These are phyloP conservation scores for Penicillium canescens DNA, from an alignment of 495 filamentous ascomycete genomes.

Conservation along the genomic window DNA sequence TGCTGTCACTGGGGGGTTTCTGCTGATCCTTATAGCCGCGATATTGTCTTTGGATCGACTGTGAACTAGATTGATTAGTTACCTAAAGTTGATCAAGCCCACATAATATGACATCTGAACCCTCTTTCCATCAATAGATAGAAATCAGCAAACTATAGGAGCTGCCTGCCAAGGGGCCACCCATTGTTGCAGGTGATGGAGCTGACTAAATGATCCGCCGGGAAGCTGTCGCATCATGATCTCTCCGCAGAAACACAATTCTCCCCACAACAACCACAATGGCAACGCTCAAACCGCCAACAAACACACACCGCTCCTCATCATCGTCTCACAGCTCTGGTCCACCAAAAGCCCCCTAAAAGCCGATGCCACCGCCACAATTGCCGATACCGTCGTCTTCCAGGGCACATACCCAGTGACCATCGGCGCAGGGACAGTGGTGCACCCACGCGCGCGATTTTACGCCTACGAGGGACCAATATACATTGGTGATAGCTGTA, in stretches of 20 bases:
- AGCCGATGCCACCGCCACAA: constrained; percentile 67
- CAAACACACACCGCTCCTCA: constrained; percentile 26
- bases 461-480: constrained; percentile 69
- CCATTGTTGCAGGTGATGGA: too few relatives aligned
- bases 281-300: constrained; percentile 30
- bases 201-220: too few relatives aligned
- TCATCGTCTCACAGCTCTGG: constrained; percentile 22
- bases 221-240: background rate
- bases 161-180: too few relatives aligned
- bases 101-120: too few relatives aligned
- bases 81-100: too few relatives aligned
- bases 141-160: too few relatives aligned
- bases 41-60: too few relatives aligned
- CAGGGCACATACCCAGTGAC: constrained; percentile 71
- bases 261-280: constrained; percentile 14
- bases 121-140: too few relatives aligned
- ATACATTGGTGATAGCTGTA: constrained; percentile 69
- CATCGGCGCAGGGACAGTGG: constrained; percentile 69
- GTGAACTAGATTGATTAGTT: too few relatives aligned
- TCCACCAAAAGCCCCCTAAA: constrained; percentile 55
- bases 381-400: constrained; percentile 74
- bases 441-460: constrained; percentile 78
- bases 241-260: background rate
- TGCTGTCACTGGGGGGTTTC: too few relatives aligned
- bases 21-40: too few relatives aligned